These are phyloP conservation scores for Clonostachys sp. DNA, from an alignment of 2,329 filamentous ascomycete genomes.

Conservation along the genomic window DNA sequence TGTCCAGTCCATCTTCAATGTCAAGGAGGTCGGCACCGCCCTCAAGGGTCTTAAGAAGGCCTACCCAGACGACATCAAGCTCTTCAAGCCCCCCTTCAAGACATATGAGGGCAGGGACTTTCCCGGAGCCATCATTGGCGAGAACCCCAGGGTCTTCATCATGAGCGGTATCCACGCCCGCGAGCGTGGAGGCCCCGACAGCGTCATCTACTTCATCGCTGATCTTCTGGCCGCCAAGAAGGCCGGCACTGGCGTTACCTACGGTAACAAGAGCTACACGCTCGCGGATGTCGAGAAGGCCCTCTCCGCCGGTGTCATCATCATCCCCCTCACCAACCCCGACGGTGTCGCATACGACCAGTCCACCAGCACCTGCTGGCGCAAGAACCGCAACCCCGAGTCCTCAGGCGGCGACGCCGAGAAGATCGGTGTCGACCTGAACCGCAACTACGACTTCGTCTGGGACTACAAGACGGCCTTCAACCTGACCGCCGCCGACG, in stretches of 20 bases:
- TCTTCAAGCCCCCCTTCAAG: slow-evolving; percentile 33
- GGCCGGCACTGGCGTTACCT: slow-evolving; percentile 37
- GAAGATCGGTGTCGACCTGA: slow-evolving; percentile 40
- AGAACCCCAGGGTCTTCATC: slow-evolving; percentile 40
- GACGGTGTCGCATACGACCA: slow-evolving; percentile 44
- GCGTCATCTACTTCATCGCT: slow-evolving; percentile 48
- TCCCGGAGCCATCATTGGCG: slow-evolving; percentile 33
- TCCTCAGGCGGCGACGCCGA: slow-evolving; percentile 14
- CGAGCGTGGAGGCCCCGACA: slow-evolving; percentile 47
- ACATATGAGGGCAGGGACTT: slow-evolving; percentile 34
- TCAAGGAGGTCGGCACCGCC: slow-evolving; percentile 31
- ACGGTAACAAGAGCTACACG: slow-evolving; percentile 43
- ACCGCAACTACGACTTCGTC: slow-evolving; percentile 48
- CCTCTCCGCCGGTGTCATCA: slow-evolving; percentile 43
- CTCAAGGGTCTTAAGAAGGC: slow-evolving; percentile 28
- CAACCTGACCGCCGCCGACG: slow-evolving; percentile 24
- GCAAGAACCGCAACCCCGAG: slow-evolving; percentile 42
- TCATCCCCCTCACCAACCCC: slow-evolving; percentile 39
- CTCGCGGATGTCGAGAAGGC: slow-evolving; percentile 42
- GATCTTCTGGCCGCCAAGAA: slow-evolving; percentile 48
- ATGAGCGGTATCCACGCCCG: slow-evolving; percentile 47
- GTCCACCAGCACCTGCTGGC: slow-evolving; percentile 38
- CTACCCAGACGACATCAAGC: slow-evolving; percentile 25
- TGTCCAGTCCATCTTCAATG: slow-evolving; percentile 31
- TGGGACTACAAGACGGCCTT: slow-evolving; percentile 45